phyloP scores from a whole-genome alignment of 1,284 basidiomycete species.

The Inonotus obliquus region DNA sequence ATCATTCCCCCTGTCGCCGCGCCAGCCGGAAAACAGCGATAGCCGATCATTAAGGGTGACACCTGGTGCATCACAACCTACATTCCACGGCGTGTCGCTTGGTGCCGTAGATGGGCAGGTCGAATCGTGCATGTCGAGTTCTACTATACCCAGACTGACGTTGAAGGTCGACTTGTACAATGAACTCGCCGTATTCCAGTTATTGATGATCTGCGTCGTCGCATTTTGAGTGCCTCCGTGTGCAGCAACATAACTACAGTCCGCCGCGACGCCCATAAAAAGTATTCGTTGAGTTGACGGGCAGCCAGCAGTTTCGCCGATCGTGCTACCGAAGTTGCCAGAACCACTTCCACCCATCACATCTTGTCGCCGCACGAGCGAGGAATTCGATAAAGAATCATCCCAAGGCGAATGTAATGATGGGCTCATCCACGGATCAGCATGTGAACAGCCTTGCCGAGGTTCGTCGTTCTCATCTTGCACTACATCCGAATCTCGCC shows the following conservation, averaged over 20 bases:
- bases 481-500: constrained; percentile 64
- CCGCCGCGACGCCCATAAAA: constrained; percentile 85
- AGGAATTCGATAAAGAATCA: constrained; percentile 23
- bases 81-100: constrained; percentile 51
- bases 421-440: constrained; percentile 55
- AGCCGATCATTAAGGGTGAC: constrained; percentile 66
- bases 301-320: constrained; percentile 70
- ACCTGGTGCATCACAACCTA: constrained; percentile 39
- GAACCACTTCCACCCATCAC: constrained; percentile 44
- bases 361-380: constrained; percentile 48
- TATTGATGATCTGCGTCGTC: constrained; percentile 68
- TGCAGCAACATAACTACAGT: constrained; percentile 72
- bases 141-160: constrained; percentile 79
- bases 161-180: constrained; percentile 85
- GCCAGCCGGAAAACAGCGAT: constrained; percentile 81
- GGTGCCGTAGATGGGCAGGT: constrained; percentile 51
- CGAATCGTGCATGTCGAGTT: constrained; percentile 64
- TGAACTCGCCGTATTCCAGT: constrained; percentile 75
- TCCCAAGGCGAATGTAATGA: constrained; percentile 38
- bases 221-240: constrained; percentile 64
- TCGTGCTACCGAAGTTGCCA: constrained; percentile 62
- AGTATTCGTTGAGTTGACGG: constrained; percentile 71
- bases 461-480: constrained; percentile 39
- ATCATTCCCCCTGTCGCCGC: constrained; percentile 68
- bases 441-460: constrained; percentile 58